Base-by-base conservation (phyloP, 2,329 filamentous ascomycete species). In the Monilinia aucupariae region DNA sequence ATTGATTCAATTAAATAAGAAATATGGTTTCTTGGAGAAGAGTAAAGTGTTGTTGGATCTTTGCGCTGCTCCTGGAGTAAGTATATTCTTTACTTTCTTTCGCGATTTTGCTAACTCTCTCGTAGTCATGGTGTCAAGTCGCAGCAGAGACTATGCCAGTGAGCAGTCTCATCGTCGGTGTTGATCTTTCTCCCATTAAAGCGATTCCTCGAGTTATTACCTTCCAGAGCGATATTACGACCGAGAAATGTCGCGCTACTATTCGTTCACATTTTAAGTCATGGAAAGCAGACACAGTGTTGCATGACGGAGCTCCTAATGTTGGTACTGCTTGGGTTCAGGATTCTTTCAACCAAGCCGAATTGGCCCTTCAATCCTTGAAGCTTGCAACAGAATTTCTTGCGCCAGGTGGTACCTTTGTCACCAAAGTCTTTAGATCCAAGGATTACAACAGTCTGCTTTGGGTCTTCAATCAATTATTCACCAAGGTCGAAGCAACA, bases 311-410 rank as follows among this genome's bases (percentile, higher is more conserved):
- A 77, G 94, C 94, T 0, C 94, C 94, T 53, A 99, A 99, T 72
- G 94, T 99, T 64, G 94, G 94, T 86, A 93, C 92, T 0, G 92
- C 94, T 0, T 99, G 94, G 94, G 89, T 92, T 50, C 94, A 99
- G 78, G 94, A 99, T 80, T 94, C 94, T 51, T 99, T 96, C 82
- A 93, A 93, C 66, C 94, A 99, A 77, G 94, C 93, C 64, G 93
- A 97, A 77, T 80, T 99, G 59, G 91, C 90, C 15, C 79, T 99
- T 62, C 90, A 96, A 74, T 89, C 91, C 10, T 82, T 99, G 82
- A 96, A 96, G 76, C 80, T 99, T 63, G 94, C 94, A 3, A 96
- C 92, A 0, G 93, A 99, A 69, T 99, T 99, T 70, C 78, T 99
- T 64, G 82, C 85, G 22, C 89, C 93, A 74, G 91, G 92, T 52